Evolutionary conservation across 1,139 yeast species (phyloP).

Genomic region (Sugiyamaella sp.): DNA sequence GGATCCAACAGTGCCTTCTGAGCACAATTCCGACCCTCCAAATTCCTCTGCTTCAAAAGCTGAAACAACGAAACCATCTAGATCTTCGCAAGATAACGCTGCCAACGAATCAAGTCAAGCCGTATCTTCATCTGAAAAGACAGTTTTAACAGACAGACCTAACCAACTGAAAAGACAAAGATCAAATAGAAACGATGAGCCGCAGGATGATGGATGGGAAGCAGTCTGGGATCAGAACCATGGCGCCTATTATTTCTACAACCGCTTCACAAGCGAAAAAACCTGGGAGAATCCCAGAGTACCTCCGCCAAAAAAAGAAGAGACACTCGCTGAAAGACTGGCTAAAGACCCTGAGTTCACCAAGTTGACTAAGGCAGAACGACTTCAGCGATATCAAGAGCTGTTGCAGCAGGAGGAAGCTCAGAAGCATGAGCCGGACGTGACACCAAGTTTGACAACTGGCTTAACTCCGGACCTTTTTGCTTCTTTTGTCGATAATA

Average conservation of each 20-base stretch:
- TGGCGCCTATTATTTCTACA: conserved; percentile 36
- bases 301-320: conserved; percentile 13
- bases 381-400: conserved; percentile 26
- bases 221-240: conserved; percentile 36
- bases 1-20: too few species aligned
- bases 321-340: conserved; percentile 25
- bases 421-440: background rate
- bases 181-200: background rate
- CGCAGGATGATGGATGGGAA: conserved; percentile 38
- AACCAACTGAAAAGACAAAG: background rate
- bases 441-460: background rate
- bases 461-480: background rate
- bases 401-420: conserved; percentile 18
- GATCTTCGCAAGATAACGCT: too few species aligned
- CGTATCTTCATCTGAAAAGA: too few species aligned
- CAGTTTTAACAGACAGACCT: background rate
- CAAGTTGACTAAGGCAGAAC: conserved; percentile 26
- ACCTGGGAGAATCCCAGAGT: conserved; percentile 40
- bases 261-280: conserved; percentile 34
- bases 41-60: too few species aligned
- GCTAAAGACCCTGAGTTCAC: conserved; percentile 29
- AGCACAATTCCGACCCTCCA: too few species aligned
- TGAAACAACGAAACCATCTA: too few species aligned
- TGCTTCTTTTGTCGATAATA: background rate
- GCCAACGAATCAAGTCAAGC: too few species aligned